Percentiles rank a stretch among this genome's conserved stretches.
These are phyloP conservation scores for Aspergillus mulundensis DNA, from an alignment of 495 filamentous ascomycete genomes.

Conservation along the genomic window DNA sequence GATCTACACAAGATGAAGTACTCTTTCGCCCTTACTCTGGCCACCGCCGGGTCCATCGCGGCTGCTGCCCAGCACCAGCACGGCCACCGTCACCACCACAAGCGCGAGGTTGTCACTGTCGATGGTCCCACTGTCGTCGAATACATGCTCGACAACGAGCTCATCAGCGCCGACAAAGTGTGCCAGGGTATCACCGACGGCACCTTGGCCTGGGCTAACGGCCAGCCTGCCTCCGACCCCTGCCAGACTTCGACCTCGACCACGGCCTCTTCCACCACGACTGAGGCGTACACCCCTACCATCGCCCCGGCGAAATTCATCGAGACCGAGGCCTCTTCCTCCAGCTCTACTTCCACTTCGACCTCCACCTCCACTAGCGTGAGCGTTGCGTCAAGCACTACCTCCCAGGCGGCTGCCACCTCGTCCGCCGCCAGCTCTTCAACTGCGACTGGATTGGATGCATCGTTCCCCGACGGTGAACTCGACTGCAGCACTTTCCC, in stretches of 20 bases:
- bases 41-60: constrained; percentile 43
- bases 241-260: constrained; percentile 23
- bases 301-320: constrained; percentile 26
- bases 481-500: constrained; percentile 73
- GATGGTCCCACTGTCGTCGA: constrained; percentile 53
- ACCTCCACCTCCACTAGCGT: constrained; percentile 18
- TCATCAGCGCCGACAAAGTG: constrained; percentile 51
- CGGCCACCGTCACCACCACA: constrained; percentile 39
- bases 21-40: constrained; percentile 41
- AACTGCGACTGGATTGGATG: constrained; percentile 51
- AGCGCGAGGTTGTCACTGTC: constrained; percentile 40
- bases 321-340: constrained; percentile 24
- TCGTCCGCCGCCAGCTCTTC: constrained; percentile 22
- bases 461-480: constrained; percentile 73
- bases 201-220: constrained; percentile 38
- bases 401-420: constrained; percentile 17
- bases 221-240: constrained; percentile 25
- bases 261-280: constrained; percentile 2
- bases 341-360: constrained; percentile 15
- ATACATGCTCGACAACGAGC: constrained; percentile 56
- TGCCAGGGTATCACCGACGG: constrained; percentile 59
- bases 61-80: constrained; percentile 42
- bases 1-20: constrained; percentile 39
- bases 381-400: constrained; percentile 15
- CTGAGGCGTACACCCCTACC: constrained; percentile 19